phyloP scores from a whole-genome alignment of 2,329 filamentous ascomycete species.

The Hypoxylon sp. region DNA sequence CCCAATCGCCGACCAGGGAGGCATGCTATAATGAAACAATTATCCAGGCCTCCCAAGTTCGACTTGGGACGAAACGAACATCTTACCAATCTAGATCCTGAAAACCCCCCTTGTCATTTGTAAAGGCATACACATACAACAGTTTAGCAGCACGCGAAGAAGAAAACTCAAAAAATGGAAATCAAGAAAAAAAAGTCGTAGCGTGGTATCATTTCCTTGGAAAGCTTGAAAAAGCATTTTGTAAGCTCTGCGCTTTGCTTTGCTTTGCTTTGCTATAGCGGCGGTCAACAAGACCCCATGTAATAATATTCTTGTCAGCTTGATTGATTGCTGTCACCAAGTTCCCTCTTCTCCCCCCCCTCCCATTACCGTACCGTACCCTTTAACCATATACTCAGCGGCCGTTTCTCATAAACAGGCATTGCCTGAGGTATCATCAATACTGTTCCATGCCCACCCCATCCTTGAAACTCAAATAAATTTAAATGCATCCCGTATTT shows the following conservation, averaged over 20 bases:
- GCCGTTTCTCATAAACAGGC: slow-evolving; percentile 29
- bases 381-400: slow-evolving; percentile 7
- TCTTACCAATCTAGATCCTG: slow-evolving; percentile 10
- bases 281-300: slow-evolving; percentile 14
- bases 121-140: slow-evolving; percentile 4
- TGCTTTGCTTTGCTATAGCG: slow-evolving; percentile 16
- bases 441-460: slow-evolving; percentile 8
- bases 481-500: slow-evolving; percentile 21
- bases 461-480: slow-evolving; percentile 18
- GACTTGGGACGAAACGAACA: slow-evolving; percentile 29
- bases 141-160: slow-evolving; percentile 9
- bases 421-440: slow-evolving; percentile 32
- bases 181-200: slow-evolving; percentile 23
- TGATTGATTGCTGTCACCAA: slow-evolving; percentile 11
- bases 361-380: too few species aligned
- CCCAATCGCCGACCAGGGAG: slow-evolving; percentile 30
- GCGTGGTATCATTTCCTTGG: slow-evolving; percentile 33
- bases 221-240: too few species aligned
- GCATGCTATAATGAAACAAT: slow-evolving; percentile 31
- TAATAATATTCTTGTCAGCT: slow-evolving; percentile 12
- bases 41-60: slow-evolving; percentile 11
- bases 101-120: slow-evolving; percentile 18
- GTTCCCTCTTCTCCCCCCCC: too few species aligned
- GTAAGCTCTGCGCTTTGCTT: too few species aligned
- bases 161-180: slow-evolving; percentile 9